Conservation (phyloP, 352 stramenopile species). For the Phytophthora palmivora region DNA sequence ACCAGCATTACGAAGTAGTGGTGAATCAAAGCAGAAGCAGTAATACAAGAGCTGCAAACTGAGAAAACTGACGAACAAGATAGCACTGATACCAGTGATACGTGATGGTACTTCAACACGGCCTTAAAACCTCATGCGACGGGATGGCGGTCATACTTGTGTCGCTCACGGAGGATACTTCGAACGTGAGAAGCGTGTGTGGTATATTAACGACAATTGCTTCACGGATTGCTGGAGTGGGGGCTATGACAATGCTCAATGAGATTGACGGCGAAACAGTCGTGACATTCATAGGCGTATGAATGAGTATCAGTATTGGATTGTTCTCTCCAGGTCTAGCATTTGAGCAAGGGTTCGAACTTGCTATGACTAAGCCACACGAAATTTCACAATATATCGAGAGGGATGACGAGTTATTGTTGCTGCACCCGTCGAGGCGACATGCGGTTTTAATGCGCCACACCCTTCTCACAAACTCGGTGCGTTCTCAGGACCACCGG, state of each 20-base stretch:
- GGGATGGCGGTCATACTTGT: too few relatives aligned
- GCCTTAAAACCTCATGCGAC: too few relatives aligned
- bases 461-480: too few relatives aligned
- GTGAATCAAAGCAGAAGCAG: too few relatives aligned
- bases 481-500: not conserved
- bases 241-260: not conserved
- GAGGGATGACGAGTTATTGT: not conserved
- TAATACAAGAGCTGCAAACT: too few relatives aligned
- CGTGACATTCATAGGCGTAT: not conserved
- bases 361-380: not conserved
- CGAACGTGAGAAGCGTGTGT: not conserved
- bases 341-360: not conserved
- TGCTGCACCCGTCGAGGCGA: not conserved
- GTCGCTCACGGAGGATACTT: slow-evolving; percentile 2
- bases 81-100: too few relatives aligned
- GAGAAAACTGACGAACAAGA: too few relatives aligned
- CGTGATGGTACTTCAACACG: too few relatives aligned
- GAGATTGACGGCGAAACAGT: not conserved
- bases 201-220: not conserved
- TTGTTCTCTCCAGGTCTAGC: not conserved
- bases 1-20: too few relatives aligned
- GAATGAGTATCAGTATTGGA: not conserved
- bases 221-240: slow-evolving; percentile 1
- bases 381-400: not conserved
- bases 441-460: not conserved